These are phyloP conservation scores for Pseudogymnoascus sp. DNA, from an alignment of 2,329 filamentous ascomycete genomes.

Conservation along the genomic window DNA sequence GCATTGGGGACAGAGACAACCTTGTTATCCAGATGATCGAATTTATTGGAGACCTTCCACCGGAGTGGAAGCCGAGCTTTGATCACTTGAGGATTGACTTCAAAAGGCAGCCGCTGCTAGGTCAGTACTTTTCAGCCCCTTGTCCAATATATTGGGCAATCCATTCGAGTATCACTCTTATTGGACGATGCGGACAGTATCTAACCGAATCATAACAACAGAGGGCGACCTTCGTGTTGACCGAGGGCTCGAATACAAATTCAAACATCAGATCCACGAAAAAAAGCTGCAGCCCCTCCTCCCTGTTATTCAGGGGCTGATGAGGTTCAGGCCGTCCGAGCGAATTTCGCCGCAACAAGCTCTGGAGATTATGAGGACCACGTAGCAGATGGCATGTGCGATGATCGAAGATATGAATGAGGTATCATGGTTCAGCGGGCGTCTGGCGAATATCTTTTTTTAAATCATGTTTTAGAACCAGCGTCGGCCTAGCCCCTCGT, in stretches of 20 bases:
- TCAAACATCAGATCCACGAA: constrained; percentile 1
- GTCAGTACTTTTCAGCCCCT: background rate
- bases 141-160: background rate
- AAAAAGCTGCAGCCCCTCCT: background rate
- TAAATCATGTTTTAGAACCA: background rate
- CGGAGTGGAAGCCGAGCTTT: constrained; percentile 12
- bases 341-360: constrained; percentile 5
- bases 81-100: background rate
- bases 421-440: background rate
- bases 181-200: background rate
- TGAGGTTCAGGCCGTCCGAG: constrained; percentile 1
- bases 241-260: constrained; percentile 4
- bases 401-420: no score
- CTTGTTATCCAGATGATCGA: constrained; percentile 13
- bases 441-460: background rate
- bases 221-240: background rate
- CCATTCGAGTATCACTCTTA: background rate
- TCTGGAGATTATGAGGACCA: background rate
- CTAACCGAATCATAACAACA: background rate
- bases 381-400: background rate
- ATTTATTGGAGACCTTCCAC: constrained; percentile 11
- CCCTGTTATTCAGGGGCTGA: constrained; percentile 2
- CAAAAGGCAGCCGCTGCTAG: background rate
- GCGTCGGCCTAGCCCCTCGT: background rate
- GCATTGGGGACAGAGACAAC: background rate